Evolutionary conservation across 768 basidiomycete genomes (phyloP), one percentile per base, ranked within the genome.

Genomic region (Leccinum barrowsii): DNA sequence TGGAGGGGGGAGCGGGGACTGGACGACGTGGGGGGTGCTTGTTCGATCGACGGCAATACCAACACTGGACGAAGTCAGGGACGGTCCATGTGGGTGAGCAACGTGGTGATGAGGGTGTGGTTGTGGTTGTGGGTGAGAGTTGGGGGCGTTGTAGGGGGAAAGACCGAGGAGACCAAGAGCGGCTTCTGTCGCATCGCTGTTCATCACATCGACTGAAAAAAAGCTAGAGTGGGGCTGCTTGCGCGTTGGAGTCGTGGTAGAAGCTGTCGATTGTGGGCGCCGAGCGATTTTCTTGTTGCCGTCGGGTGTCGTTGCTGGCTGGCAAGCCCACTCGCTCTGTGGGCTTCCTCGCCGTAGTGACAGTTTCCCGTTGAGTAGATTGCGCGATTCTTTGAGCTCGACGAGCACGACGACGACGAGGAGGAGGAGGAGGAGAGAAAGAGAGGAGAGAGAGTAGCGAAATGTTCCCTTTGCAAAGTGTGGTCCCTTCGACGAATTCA

Each of bases 161-260:
- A 83, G 79, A 66, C 79, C 78, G 59, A 84, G 78, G 26, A 85
- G 74, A 68, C 82, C 83, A 57, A 85, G 79, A 42, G 81, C 81
- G 56, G 82, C 83, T 71, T 84, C 83, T 66, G 78, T 77, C 64
- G 80, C 82, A 81, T 84, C 83, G 74, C 71, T 78, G 69, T 74
- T 75, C 78, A 79, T 80, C 70, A 70, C 65, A 63, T 60, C 57
- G 42, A 34, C 51, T 19, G 49, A 40, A 53, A 56, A 52, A 60
- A 58, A 3, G 15, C 21, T 54, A 47, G 59, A 50, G 22, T 35
- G 26, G 47, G 2, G 52, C 56, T 59, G 61, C 42, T 42, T 24
- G 12, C 47, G 60, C 32, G 44, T 52, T n/a, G 55, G 13, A 54
- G 59, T 61, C 52, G 58, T 50, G 40, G 62, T 40, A 24, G n/a